Evolutionary conservation across 1,284 basidiomycete species (phyloP).

Genomic region (Ustilago tritici): DNA sequence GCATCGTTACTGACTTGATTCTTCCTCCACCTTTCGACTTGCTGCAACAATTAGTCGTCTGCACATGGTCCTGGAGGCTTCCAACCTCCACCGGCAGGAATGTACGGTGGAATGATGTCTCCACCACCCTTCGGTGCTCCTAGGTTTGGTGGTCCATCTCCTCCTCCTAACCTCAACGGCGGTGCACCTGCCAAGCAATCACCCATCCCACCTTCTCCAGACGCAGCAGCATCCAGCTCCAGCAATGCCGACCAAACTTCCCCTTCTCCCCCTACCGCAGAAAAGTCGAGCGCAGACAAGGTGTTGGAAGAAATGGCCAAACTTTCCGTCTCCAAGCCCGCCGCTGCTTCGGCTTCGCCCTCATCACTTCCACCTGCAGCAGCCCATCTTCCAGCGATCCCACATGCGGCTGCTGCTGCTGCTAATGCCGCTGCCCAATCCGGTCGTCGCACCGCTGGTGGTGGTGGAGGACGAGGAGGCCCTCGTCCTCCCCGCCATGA

Average conservation of each 20-base stretch:
- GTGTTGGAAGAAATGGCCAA: slow-evolving; percentile 60
- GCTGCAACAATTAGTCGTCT: slow-evolving; percentile 20
- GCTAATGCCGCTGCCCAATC: slow-evolving; percentile 30
- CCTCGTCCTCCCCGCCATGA: slow-evolving; percentile 1
- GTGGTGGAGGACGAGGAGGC: neutral
- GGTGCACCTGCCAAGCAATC: slow-evolving; percentile 30
- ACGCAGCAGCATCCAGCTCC: slow-evolving; percentile 17
- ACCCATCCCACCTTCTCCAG: slow-evolving; percentile 9
- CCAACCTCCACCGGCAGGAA: slow-evolving; percentile 21
- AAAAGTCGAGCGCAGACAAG: slow-evolving; percentile 50
- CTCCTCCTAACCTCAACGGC: slow-evolving; percentile 45
- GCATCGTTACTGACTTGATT: slow-evolving; percentile 10
- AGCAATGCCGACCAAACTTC: slow-evolving; percentile 11
- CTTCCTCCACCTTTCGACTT: neutral
- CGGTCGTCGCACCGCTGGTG: slow-evolving; percentile 25
- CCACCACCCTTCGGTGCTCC: slow-evolving; percentile 27
- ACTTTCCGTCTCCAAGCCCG: slow-evolving; percentile 45
- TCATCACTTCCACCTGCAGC: slow-evolving; percentile 34
- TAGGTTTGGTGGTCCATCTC: slow-evolving; percentile 22
- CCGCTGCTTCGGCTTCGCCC: slow-evolving; percentile 25
- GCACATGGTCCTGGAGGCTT: slow-evolving; percentile 27
- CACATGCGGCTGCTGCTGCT: slow-evolving; percentile 54
- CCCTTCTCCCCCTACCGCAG: slow-evolving; percentile 23
- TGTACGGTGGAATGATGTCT: slow-evolving; percentile 27
- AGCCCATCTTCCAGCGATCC: slow-evolving; percentile 51